Percentiles rank a stretch among this genome's conserved stretches.
These are phyloP conservation scores for Fusarium sp. DNA, from an alignment of 2,329 filamentous ascomycete genomes.

Conservation along the genomic window DNA sequence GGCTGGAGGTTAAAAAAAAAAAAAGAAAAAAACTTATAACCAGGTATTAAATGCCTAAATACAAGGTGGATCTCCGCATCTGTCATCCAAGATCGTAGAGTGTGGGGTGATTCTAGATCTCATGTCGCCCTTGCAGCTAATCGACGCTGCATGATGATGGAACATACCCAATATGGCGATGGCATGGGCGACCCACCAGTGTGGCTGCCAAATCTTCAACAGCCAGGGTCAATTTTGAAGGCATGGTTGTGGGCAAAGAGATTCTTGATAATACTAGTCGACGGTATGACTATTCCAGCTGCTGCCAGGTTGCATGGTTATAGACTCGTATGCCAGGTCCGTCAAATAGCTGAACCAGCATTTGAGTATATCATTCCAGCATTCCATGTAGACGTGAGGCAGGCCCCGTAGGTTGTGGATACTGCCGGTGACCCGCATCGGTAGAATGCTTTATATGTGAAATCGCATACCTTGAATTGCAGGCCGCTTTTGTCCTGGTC, in stretches of 20 bases:
- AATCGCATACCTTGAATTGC: neutral
- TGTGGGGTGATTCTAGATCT: constrained; percentile 44
- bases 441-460: neutral
- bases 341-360: neutral
- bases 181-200: constrained; percentile 24
- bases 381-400: neutral
- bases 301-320: neutral
- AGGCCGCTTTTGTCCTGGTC: constrained; percentile 8
- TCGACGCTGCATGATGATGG: constrained; percentile 37
- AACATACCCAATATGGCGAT: constrained; percentile 27
- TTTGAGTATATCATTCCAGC: neutral
- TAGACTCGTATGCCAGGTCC: constrained; percentile 8
- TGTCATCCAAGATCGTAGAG: constrained; percentile 34
- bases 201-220: constrained; percentile 11
- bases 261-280: constrained; percentile 1
- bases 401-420: neutral
- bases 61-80: constrained; percentile 37
- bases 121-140: constrained; percentile 36
- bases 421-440: neutral
- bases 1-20: no score
- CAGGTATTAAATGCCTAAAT: constrained; percentile 5
- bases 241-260: neutral
- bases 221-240: neutral
- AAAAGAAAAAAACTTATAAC: neutral
- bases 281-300: neutral